Evolutionary conservation across 345 rosid genomes (phyloP).

Genomic region (Lumnitzera racemosa): DNA sequence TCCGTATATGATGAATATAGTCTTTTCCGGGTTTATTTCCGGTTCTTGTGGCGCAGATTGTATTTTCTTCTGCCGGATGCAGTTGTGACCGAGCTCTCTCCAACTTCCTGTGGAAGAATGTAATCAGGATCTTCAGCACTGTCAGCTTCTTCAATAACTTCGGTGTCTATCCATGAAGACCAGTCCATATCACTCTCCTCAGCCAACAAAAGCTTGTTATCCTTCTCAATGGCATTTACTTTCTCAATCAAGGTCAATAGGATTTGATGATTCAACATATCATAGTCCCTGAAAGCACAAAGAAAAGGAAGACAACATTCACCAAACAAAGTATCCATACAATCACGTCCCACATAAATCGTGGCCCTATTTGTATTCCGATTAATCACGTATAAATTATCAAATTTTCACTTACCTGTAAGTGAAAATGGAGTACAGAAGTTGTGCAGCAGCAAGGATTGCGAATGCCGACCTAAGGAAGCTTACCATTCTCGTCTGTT

Average conservation of each 20-base stretch:
- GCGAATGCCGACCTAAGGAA: slow-evolving; percentile 31
- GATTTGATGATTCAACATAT: slow-evolving; percentile 61
- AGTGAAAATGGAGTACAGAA: slow-evolving; percentile 56
- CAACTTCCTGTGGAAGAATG: slow-evolving; percentile 28
- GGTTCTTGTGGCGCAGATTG: slow-evolving; percentile 4
- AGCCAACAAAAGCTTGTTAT: slow-evolving; percentile 17
- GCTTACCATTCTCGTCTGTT: slow-evolving; percentile 31
- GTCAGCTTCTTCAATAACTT: slow-evolving; percentile 48
- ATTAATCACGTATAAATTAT: background rate
- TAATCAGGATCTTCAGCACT: slow-evolving; percentile 53
- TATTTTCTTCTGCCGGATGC: background rate
- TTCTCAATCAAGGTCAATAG: slow-evolving; percentile 49
- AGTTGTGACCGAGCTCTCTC: slow-evolving; percentile 13
- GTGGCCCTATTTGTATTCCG: too few species aligned
- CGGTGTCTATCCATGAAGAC: slow-evolving; percentile 58
- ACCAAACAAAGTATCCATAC: background rate
- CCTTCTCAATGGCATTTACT: slow-evolving; percentile 43
- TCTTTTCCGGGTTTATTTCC: too few species aligned
- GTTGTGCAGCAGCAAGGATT: slow-evolving; percentile 35
- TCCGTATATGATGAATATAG: too few species aligned
- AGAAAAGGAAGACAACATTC: too few species aligned
- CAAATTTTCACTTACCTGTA: slow-evolving; percentile 39
- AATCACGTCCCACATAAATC: too few species aligned
- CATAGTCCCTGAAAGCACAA: slow-evolving; percentile 50
- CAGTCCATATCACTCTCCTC: slow-evolving; percentile 46